phyloP scores from a whole-genome alignment of 345 rosid genomes.

The Pistacia integerrima region DNA sequence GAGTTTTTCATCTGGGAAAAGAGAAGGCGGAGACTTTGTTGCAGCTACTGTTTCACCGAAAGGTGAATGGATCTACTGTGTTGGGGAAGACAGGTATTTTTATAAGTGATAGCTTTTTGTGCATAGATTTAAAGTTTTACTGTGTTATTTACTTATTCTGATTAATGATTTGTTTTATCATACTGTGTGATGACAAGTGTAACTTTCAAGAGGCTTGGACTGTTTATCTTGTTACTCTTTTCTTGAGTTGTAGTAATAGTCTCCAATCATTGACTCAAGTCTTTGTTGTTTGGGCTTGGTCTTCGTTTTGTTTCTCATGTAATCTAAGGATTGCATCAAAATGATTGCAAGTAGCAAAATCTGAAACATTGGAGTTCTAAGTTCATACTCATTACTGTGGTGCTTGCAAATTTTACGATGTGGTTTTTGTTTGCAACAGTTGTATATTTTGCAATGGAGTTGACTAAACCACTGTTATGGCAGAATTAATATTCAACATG shows the following conservation, averaged over 20 bases:
- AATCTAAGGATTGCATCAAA: neutral
- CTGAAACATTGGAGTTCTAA: neutral
- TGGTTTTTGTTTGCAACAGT: neutral
- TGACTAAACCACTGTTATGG: neutral
- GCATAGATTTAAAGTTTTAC: neutral
- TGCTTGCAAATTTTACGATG: neutral
- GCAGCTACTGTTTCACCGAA: constrained; percentile 94
- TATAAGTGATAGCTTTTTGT: neutral
- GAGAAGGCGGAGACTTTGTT: constrained; percentile 94
- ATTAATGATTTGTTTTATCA: neutral
- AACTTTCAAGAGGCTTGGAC: neutral
- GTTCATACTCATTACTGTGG: neutral
- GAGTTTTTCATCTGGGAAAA: constrained; percentile 97
- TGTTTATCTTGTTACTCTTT: neutral
- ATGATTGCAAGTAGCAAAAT: neutral
- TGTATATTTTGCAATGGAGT: neutral
- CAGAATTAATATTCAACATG: neutral
- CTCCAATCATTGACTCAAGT: neutral
- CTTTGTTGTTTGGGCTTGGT: neutral
- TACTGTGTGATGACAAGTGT: neutral
- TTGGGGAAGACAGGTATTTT: constrained; percentile 86
- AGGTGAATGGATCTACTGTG: constrained; percentile 97
- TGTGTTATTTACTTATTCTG: neutral
- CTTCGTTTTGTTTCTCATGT: neutral
- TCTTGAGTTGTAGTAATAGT: neutral